phyloP scores from a whole-genome alignment of 2,329 filamentous ascomycete genomes.

The Cryphonectria japonica region DNA sequence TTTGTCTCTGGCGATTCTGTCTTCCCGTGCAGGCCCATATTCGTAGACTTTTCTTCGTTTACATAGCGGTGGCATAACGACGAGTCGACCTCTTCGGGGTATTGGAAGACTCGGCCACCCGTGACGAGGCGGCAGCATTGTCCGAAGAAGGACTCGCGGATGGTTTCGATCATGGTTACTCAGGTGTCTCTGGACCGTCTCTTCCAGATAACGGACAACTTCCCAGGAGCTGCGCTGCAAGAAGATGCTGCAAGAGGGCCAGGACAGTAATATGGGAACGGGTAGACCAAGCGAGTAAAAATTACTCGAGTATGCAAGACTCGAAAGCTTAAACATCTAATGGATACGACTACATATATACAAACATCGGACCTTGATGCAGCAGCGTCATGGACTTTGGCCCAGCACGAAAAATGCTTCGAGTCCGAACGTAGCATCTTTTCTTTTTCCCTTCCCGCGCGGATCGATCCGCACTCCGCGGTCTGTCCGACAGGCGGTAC shows the following conservation, averaged over 20 bases:
- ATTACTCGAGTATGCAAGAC: background rate
- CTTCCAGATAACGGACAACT: too few species aligned
- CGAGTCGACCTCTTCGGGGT: conserved; percentile 51
- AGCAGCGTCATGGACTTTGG: conserved; percentile 11
- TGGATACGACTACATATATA: background rate
- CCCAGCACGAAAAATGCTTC: background rate
- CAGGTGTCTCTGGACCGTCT: background rate
- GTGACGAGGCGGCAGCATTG: conserved; percentile 46
- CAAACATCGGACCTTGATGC: background rate
- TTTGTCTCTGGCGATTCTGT: conserved; percentile 27
- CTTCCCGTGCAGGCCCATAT: conserved; percentile 50
- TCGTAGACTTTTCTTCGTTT: conserved; percentile 52
- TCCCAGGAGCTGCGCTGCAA: background rate
- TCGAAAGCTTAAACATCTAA: background rate
- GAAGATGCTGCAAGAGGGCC: background rate
- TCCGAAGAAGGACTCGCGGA: conserved; percentile 49
- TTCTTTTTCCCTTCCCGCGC: background rate
- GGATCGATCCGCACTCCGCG: conserved; percentile 2
- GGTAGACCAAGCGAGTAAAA: background rate
- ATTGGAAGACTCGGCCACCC: conserved; percentile 42
- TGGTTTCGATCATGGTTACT: conserved; percentile 8
- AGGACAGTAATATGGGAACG: background rate
- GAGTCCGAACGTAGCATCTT: background rate
- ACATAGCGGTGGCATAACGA: conserved; percentile 53
- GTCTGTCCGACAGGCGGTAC: background rate